phyloP scores from a whole-genome alignment of 441 rosid species.

The Gossypium schwendimanii region DNA sequence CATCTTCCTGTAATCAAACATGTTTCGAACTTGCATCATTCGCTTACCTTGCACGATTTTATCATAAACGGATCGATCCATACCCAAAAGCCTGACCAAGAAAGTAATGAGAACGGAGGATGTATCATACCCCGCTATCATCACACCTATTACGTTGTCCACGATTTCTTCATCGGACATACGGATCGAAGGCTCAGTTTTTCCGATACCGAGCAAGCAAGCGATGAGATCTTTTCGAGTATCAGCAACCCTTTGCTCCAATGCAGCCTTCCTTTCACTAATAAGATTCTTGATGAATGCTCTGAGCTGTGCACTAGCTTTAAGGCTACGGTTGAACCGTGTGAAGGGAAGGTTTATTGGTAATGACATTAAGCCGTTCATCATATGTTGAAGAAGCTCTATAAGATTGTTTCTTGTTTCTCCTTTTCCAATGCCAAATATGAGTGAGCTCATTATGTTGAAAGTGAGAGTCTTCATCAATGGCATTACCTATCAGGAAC shows the following conservation, averaged over 20 bases:
- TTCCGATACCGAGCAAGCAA: slow-evolving; percentile 22
- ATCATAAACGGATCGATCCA: slow-evolving; percentile 21
- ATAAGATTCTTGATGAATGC: slow-evolving; percentile 26
- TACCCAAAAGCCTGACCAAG: slow-evolving; percentile 30
- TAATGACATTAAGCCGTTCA: slow-evolving; percentile 37
- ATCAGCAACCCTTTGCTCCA: slow-evolving; percentile 14
- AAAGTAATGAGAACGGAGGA: slow-evolving; percentile 35
- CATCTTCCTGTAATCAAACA: neutral
- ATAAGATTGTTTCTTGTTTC: slow-evolving; percentile 22
- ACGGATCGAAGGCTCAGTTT: neutral
- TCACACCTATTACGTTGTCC: slow-evolving; percentile 31
- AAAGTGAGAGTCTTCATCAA: slow-evolving; percentile 32
- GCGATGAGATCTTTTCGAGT: slow-evolving; percentile 30
- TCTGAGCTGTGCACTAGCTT: slow-evolving; percentile 21
- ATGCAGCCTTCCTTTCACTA: slow-evolving; percentile 22
- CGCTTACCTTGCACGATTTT: slow-evolving; percentile 24
- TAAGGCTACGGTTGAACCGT: slow-evolving; percentile 29
- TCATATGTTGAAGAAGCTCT: slow-evolving; percentile 23
- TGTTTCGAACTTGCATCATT: neutral
- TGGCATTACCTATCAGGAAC: slow-evolving; percentile 18
- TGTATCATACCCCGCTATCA: slow-evolving; percentile 45
- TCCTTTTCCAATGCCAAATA: slow-evolving; percentile 34
- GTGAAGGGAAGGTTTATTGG: slow-evolving; percentile 44
- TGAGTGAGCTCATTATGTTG: slow-evolving; percentile 36
- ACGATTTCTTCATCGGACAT: slow-evolving; percentile 34